Base-by-base conservation (phyloP, 345 rosid genomes). In the Eucalyptus shirleyi region DNA sequence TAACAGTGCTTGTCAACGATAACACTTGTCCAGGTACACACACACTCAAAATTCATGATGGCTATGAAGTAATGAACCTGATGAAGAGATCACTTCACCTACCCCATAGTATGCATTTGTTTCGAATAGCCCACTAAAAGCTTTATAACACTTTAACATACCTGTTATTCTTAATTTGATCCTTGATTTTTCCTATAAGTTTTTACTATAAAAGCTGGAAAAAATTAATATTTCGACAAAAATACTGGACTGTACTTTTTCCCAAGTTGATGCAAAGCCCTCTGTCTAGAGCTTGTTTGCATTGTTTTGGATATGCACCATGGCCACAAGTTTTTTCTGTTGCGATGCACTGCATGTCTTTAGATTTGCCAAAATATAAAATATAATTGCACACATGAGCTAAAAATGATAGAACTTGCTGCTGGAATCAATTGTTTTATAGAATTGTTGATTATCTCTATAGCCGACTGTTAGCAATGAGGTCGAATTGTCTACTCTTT, bases 1-100 rank as follows among this genome's bases (percentile, higher is more conserved):
- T 92, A 86, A 93, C 98, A 28, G 88, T 86, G 12, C 92, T 90
- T 23, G 89, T 88, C 88, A 92, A 94, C 16, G 87, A 86, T 45
- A 80, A 94, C 11, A 90, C 94, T 65, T 95, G 96, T 87, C 87
- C 94, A 32, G 90, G 94, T 93, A 91, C 88, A 91, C 12, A 91
- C 88, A 91, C 13, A 40, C 83, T 77, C 47, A 2, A 77, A 40
- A 77, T 77, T 77, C 30, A 40, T 21, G 28, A 21, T 3, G 85
- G 3, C 21, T 37, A 40, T 21, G 83, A 37, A 77, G 81, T 72
- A 40, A 40, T 77, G 47, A 77, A 77, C 85, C 40, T 77, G 85
- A 77, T 77, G 85, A 40, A 77, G 85, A 37, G 28, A 40, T 40
- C 30, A 12, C 85, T 77, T 77, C 85, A 21, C 85, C 47, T 77